Base-by-base conservation (phyloP, 129 eudicot genomes). In the Kitagawia praeruptora region DNA sequence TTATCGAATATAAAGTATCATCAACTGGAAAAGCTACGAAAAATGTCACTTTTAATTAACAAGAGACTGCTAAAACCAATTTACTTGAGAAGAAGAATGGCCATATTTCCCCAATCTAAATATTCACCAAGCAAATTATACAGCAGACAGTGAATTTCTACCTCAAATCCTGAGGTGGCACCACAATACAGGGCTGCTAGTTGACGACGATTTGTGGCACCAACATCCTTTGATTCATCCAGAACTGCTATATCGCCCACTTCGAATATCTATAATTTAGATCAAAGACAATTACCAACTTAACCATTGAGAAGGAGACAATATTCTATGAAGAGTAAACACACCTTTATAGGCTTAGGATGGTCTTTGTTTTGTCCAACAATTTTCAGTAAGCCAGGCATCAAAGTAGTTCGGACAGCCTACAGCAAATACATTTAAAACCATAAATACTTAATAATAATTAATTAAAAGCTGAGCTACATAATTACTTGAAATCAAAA, bases 331-430 rank as follows among this genome's bases (percentile, higher is more conserved):
- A 76, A 70, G 71, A 70, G 37, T 56, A 74, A 31, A 78, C 79
- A 75, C 85, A 92, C 97, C 93, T 90, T 95, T 44, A 92, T 90
- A 81, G 98, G 97, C 85, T 94, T 95, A 8, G 96, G 98, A 83
- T 95, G 98, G 82, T 95, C 96, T 87, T 95, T 95, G 78, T 95
- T 95, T 74, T 95, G 96, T 81, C 91, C 97, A 74, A 85, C 88
- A 3, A 91, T 90, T 86, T 92, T 95, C 79, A 95, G 82, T 70
- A 95, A 83, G n/a, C 98, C 98, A 41, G 97, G 89, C 97, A 95
- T 88, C 69, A 95, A 97, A 81, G 88, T 91, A 78, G 89, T 90
- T 12, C 97, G 88, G 19, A 90, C 96, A 49, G 86, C 93, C 98
- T 94, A 84, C 15, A 78, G 42, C 44, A 64, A 77, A 76, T 44